These are phyloP conservation scores for Tanozyma kutaoensis DNA, from an alignment of 805 yeast species.

Conservation along the genomic window DNA sequence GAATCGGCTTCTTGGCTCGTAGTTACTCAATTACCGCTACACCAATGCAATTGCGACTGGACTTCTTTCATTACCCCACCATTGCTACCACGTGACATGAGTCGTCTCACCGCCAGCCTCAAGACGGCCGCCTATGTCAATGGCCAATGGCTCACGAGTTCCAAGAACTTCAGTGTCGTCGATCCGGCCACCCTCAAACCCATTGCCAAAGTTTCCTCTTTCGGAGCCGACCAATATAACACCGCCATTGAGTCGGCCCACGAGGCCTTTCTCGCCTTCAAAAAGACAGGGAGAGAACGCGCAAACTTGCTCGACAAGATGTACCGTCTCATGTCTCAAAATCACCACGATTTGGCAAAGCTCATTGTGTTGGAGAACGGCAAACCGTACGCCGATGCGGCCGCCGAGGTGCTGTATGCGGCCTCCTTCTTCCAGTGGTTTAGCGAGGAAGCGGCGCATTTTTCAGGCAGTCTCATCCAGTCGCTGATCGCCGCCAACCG, in stretches of 20 bases:
- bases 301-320: constrained; percentile 33
- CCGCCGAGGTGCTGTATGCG: constrained; percentile 54
- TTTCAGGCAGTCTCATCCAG: constrained; percentile 53
- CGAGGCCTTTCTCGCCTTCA: constrained; percentile 36
- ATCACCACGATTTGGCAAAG: constrained; percentile 52
- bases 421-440: constrained; percentile 85
- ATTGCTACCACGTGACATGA: too few relatives aligned
- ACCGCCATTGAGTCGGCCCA: constrained; percentile 45
- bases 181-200: too few relatives aligned
- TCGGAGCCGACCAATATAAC: constrained; percentile 32
- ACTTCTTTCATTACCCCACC: too few relatives aligned
- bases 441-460: constrained; percentile 67
- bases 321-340: constrained; percentile 39
- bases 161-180: too few relatives aligned
- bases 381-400: constrained; percentile 57
- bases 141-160: too few relatives aligned
- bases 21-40: too few relatives aligned
- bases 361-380: constrained; percentile 63
- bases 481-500: constrained; percentile 35
- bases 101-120: too few relatives aligned
- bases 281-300: constrained; percentile 44
- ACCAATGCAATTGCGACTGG: too few relatives aligned
- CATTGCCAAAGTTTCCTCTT: constrained; percentile 41
- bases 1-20: too few relatives aligned
- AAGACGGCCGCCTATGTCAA: too few relatives aligned